Evolutionary conservation across 2,329 filamentous ascomycete genomes (phyloP), one percentile per base, ranked within the genome.

Genomic region (Trichophaea hybrida): DNA sequence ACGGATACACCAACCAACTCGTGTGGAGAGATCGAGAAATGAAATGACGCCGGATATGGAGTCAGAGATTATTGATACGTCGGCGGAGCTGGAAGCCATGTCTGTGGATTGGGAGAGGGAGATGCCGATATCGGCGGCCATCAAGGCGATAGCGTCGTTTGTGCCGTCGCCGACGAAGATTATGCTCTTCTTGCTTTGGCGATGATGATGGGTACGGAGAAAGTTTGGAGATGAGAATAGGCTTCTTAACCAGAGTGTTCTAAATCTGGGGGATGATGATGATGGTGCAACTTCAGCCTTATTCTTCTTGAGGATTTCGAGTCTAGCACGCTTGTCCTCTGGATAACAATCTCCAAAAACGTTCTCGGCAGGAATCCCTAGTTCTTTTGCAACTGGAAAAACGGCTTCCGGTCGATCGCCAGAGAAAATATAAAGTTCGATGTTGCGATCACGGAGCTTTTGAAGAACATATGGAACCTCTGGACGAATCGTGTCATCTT

Each of bases 111-210:
- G 76, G 60, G 78, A 78, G 69, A 91, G 79, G 64, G 87, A 83
- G 0, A 89, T 75, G 33, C 87, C 87, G 33, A 91, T 77, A 5
- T 78, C 78, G 1, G 87, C 84, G 68, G 83, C 79, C 0, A 84
- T 81, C 1, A 91, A 75, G 0, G 86, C 86, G 2, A 80, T 76
- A 0, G 86, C 84, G 68, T 91, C 86, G 69, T 91, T 91, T 12
- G 84, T 88, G 1, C 87, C 87, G 66, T 91, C 86, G 37, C 86
- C 86, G 55, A 80, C 78, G 70, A 91, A 90, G 5, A 89, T 71
- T 15, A 87, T 78, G 1, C 77, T 62, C 38, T 59, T 50, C 10
- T 44, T 33, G 17, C n/a, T 50, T 10, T 53, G 12, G 2, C n/a
- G 12, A 24, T 24, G 24, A 24, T 24, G 24, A 24, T 24, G 24